Conservation (phyloP, 768 basidiomycete species). For the Psilocybe azurescens region DNA sequence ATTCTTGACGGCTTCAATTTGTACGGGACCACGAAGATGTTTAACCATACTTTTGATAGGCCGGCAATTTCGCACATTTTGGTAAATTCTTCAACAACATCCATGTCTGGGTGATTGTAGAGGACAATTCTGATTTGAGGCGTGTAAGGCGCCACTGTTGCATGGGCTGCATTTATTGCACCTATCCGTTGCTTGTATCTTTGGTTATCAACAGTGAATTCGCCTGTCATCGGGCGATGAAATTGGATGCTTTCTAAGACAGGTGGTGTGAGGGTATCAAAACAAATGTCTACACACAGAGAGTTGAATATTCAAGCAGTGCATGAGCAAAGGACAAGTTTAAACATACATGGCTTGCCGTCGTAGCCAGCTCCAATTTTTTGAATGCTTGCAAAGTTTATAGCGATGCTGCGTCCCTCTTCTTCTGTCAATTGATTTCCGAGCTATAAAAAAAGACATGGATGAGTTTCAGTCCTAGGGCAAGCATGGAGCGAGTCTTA, state of each 20-base stretch:
- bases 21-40: conserved; percentile 32
- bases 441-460: conserved; percentile 43
- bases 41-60: conserved; percentile 39
- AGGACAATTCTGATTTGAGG: conserved; percentile 72
- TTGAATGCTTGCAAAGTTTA: conserved; percentile 62
- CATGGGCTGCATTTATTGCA: conserved; percentile 63
- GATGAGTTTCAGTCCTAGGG: neutral
- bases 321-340: neutral
- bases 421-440: conserved; percentile 60
- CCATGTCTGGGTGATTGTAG: conserved; percentile 48
- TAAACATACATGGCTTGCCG: conserved; percentile 64
- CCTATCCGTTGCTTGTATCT: conserved; percentile 65
- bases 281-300: conserved; percentile 60
- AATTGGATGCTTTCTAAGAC: conserved; percentile 64
- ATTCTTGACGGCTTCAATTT: conserved; percentile 54
- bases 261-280: conserved; percentile 71
- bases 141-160: conserved; percentile 67
- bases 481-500: conserved; percentile 32
- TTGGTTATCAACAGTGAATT: conserved; percentile 39
- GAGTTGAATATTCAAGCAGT: neutral
- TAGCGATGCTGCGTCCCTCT: conserved; percentile 53
- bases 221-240: conserved; percentile 53
- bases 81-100: conserved; percentile 55
- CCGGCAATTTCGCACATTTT: conserved; percentile 58
- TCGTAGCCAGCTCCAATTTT: conserved; percentile 68